Base-by-base conservation (phyloP, 495 filamentous ascomycete species). In the Neurospora sp. region DNA sequence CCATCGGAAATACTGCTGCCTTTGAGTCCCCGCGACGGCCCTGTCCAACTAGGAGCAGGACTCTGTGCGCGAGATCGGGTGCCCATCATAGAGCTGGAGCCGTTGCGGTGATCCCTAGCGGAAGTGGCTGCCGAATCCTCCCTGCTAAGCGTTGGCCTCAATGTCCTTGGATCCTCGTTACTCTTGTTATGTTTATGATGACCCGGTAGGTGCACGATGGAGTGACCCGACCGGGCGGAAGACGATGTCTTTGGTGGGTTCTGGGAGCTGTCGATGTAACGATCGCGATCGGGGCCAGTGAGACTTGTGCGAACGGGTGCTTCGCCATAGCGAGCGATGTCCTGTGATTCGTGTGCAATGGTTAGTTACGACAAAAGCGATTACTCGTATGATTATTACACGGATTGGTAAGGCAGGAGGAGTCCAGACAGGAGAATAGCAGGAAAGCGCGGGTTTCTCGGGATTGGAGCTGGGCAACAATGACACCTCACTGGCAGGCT, bases 321-420 rank as follows among this genome's bases (percentile, higher is more conserved):
- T 80, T 95, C 92, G 35, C 93, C 93, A 78, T 91, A 93, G 71
- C 91, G 89, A 27, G 89, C 87, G 71, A 96, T 91, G 78, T 97
- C 93, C 89, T 92, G 76, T 69, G 22, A 42, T 71, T 18, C 6
- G 53, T 9, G 27, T 18, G 27, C 69, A 72, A 65, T 37, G 73
- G 72, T 78, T 68, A 70, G 73, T 70, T 37, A 65, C 35, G 20
- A 31, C 37, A 35, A 65, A 70, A 37, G 68, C 16, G 14, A 35
- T 11, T 39, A 37, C 18, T 68, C 27, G 69, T 27, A 48, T 40
- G 42, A 72, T 39, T 65, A 39, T 70, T 20, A 20, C 31, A 70
- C 38, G 71, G 35, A 41, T 70, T 74, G 42, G 39, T 39, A 9
- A 65, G 65, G 35, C 14, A 35, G 27, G 37, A 71, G 53, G 53